Base-by-base conservation (phyloP, 306 rosid genomes). In the Begonia peltatifolia region DNA sequence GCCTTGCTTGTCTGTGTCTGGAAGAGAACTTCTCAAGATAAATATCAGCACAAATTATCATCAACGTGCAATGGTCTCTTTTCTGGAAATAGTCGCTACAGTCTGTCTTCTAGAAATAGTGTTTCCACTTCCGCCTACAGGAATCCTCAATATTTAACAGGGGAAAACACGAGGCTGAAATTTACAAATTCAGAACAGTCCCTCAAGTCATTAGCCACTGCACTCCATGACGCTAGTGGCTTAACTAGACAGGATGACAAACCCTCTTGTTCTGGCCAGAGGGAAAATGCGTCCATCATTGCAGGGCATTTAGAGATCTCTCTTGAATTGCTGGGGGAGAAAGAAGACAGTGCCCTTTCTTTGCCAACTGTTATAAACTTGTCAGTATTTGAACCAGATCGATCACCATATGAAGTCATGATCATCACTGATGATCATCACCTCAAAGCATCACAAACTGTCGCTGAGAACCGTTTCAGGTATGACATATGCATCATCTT, bases 401-500 rank as follows among this genome's bases (percentile, higher is more conserved):
- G 62, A 58, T 18, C 41, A 1, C 72, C 74, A 41, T 67, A 62
- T 55, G 49, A 54, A 35, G 61, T 47, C 56, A 54, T 54, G 63
- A 79, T 67, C 55, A 51, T 67, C 14, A 65, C 66, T 59, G 75
- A 73, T 54, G 68, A 66, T 67, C 58, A 17, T 56, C 73, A 55
- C 54, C 76, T 79, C 58, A 79, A 71, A 64, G 64, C 18, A 43
- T 59, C 66, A 42, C 48, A 14, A 12, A 50, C 67, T 70, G 64
- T 66, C 58, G 82, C 94, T 35, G 95, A 90, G 77, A 72, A 71
- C 18, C 95, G 99, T 46, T 78, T 74, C 80, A 90, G 99, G 99
- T 90, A 80, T 64, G 64, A 53, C n/a, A 23, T 23, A 5, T 5
- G 35, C 35, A 3, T 25, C 4, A 25, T 25, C 35, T 25, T 25